These are phyloP conservation scores for Claviceps sp. DNA, from an alignment of 2,329 filamentous ascomycete species.

Conservation along the genomic window DNA sequence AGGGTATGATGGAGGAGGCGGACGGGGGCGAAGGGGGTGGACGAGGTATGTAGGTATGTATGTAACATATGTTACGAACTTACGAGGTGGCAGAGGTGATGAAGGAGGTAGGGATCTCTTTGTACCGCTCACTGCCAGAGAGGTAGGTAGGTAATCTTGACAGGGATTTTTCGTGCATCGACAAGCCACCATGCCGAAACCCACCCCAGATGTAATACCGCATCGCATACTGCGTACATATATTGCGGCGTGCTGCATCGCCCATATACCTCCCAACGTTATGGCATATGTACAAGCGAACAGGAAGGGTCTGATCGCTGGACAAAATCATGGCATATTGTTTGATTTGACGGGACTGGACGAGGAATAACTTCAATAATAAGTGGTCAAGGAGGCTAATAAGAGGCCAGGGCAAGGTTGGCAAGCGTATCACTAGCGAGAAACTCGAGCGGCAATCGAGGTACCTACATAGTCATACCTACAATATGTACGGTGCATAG, in stretches of 20 bases:
- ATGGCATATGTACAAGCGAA: neutral
- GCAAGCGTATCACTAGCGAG: neutral
- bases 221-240: neutral
- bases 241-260: no score
- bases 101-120: neutral
- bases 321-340: neutral
- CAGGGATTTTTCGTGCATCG: neutral
- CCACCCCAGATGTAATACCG: neutral
- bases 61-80: no score
- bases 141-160: neutral
- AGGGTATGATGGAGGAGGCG: neutral
- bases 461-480: no score
- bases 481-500: neutral
- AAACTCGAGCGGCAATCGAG: neutral
- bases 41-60: neutral
- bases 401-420: neutral
- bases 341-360: neutral
- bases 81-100: neutral
- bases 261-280: no score
- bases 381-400: neutral
- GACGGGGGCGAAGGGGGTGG: neutral
- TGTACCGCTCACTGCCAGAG: neutral
- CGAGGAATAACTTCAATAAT: neutral
- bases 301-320: neutral
- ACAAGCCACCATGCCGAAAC: neutral